phyloP scores from a whole-genome alignment of 2,329 filamentous ascomycete genomes.

The Aspergillus calidoustus region DNA sequence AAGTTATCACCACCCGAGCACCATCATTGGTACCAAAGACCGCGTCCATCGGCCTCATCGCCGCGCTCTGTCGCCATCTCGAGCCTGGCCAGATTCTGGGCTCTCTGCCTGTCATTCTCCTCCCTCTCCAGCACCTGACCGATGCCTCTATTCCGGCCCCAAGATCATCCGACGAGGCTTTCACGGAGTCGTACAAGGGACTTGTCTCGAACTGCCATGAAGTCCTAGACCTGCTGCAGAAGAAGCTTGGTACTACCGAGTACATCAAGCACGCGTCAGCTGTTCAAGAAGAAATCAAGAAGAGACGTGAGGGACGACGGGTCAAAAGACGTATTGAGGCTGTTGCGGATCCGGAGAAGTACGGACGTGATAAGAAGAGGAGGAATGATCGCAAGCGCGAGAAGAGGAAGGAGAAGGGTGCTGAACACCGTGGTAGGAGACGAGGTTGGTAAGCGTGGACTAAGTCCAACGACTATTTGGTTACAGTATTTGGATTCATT shows the following conservation, averaged over 20 bases:
- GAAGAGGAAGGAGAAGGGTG: slow-evolving; percentile 76
- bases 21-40: slow-evolving; percentile 73
- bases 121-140: slow-evolving; percentile 80
- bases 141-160: slow-evolving; percentile 76
- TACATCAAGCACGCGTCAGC: slow-evolving; percentile 76
- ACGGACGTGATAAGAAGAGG: slow-evolving; percentile 77
- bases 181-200: slow-evolving; percentile 70
- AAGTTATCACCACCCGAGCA: slow-evolving; percentile 66
- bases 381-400: slow-evolving; percentile 84
- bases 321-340: slow-evolving; percentile 90
- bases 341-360: slow-evolving; percentile 78
- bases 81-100: slow-evolving; percentile 61
- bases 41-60: slow-evolving; percentile 74
- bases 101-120: slow-evolving; percentile 67
- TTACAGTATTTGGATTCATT: slow-evolving; percentile 1
- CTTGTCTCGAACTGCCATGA: slow-evolving; percentile 75
- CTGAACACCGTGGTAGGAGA: slow-evolving; percentile 72
- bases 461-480: background rate
- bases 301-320: slow-evolving; percentile 72
- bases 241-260: slow-evolving; percentile 77
- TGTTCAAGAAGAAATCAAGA: slow-evolving; percentile 74
- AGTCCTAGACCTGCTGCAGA: slow-evolving; percentile 80
- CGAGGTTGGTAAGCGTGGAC: slow-evolving; percentile 64
- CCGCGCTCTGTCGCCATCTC: slow-evolving; percentile 68
- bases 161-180: slow-evolving; percentile 70